Percentiles rank a stretch among this genome's conserved stretches.
Evolutionary conservation across 768 basidiomycete species (phyloP).

Genomic region (Termitomyces titanicus): DNA sequence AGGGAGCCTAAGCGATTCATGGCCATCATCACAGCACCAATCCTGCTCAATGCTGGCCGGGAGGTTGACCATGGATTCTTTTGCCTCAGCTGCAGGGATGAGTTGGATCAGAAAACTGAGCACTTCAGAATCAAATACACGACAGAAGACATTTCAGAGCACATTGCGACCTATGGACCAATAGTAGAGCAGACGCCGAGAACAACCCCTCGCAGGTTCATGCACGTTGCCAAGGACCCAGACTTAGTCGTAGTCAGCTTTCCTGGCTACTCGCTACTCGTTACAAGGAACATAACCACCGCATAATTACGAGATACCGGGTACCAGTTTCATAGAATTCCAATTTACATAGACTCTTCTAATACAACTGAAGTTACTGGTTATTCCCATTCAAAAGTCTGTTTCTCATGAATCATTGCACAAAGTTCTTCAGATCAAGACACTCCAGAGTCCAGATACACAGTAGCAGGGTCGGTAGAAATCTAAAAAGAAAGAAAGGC

Average conservation of each 20-base stretch:
- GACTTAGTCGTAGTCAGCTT: background rate
- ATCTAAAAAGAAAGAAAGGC: background rate
- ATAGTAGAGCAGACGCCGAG: background rate
- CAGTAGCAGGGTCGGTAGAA: too few relatives aligned
- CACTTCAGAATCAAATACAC: background rate
- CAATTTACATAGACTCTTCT: too few relatives aligned
- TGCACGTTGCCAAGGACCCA: background rate
- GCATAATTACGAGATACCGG: background rate
- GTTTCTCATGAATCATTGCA: too few relatives aligned
- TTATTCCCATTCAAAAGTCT: too few relatives aligned
- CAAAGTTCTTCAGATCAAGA: too few relatives aligned
- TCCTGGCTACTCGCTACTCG: background rate
- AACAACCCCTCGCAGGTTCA: background rate
- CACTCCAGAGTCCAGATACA: too few relatives aligned
- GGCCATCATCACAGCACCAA: background rate
- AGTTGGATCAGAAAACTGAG: background rate
- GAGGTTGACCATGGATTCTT: background rate
- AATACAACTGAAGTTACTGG: too few relatives aligned
- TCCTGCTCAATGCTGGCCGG: background rate
- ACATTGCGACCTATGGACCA: background rate
- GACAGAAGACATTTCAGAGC: background rate
- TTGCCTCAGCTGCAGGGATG: background rate
- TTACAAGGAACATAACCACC: background rate
- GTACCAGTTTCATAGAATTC: background rate
- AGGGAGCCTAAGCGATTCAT: background rate